These are phyloP conservation scores for Begonia masoniana DNA, from an alignment of 306 rosid species.

Conservation along the genomic window DNA sequence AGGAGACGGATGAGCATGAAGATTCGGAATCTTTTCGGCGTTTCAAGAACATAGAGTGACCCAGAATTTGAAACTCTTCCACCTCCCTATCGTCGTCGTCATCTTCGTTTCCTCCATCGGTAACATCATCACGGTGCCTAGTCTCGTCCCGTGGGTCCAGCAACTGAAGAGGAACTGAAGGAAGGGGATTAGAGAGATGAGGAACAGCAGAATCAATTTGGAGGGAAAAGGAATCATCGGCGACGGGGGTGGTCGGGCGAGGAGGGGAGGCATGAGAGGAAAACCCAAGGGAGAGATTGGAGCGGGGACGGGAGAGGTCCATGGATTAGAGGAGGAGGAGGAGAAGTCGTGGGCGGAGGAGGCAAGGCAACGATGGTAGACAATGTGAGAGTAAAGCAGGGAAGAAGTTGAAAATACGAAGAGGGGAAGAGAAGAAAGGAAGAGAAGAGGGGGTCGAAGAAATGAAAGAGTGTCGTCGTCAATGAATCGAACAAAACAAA, in stretches of 20 bases:
- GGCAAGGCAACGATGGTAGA: neutral
- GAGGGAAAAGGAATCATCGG: conserved; percentile 55
- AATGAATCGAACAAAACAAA: too few species aligned
- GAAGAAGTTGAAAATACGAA: neutral
- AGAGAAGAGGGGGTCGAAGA: neutral
- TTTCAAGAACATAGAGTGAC: conserved; percentile 81
- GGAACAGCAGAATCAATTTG: conserved; percentile 55
- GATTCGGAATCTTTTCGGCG: conserved; percentile 60
- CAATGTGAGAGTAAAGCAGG: too few species aligned
- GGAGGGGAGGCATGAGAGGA: conserved; percentile 59
- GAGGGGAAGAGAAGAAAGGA: neutral
- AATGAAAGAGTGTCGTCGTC: neutral
- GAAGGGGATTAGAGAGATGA: conserved; percentile 26
- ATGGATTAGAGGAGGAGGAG: conserved; percentile 7
- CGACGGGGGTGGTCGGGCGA: conserved; percentile 24
- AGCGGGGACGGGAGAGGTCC: conserved; percentile 55
- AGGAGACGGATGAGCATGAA: conserved; percentile 20
- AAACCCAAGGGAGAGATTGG: conserved; percentile 47
- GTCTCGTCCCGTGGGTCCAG: conserved; percentile 43
- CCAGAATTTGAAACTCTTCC: conserved; percentile 69
- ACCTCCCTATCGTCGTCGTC: conserved; percentile 45
- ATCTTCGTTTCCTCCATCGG: conserved; percentile 11
- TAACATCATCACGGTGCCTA: conserved; percentile 17
- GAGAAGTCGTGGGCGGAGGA: neutral
- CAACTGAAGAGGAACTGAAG: conserved; percentile 63